Base-by-base conservation (phyloP, 2,329 filamentous ascomycete genomes). In the Ophiostoma pallidulum region DNA sequence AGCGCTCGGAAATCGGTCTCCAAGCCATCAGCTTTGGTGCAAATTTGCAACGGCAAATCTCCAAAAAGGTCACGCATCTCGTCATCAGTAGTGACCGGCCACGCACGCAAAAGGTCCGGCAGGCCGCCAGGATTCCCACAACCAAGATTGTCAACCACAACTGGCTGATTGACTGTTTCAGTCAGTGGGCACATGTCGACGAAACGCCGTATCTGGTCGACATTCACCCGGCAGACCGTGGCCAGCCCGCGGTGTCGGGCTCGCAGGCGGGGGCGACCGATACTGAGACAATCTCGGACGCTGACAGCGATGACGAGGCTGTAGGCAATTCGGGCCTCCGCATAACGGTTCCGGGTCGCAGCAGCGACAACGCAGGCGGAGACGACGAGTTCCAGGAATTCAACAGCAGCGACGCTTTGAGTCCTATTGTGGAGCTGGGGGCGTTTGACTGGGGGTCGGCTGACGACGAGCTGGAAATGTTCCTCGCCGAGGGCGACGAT, bases 101-200 rank as follows among this genome's bases (percentile, higher is more conserved):
- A 28, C 81, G 90, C 19, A 97, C 92, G 0, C 84, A 87, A 45
- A 98, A 98, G 66, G 88, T 97, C 37, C 83, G 86, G 41, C 84
- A 90, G 63, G 92, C 92, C 0, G 82, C 86, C 13, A 80, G 82
- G 53, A 84, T 88, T 47, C 73, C 84, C 0, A 78, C 80, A 44
- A 86, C 97, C 64, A 90, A 89, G 62, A 94, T 98, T 50, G 92
- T 98, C 41, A 89, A 84, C 56, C 85, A 89, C 45, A 80, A 87
- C 58, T 98, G 92, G 92, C 78, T 98, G 26, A 75, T 82, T 28
- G 84, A 90, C 56, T 94, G 83, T 47, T 79, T 97, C 53, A 84
- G 80, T 22, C 83, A 84, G 62, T 98, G 92, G 92, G 73, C 77
- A 53, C 82, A 78, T 48, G 70, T 94, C 10, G 81, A 92, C 48